Evolutionary conservation across 2,329 filamentous ascomycete species (phyloP), one percentile per base, ranked within the genome.

Genomic region (Calonectria leucothoes): DNA sequence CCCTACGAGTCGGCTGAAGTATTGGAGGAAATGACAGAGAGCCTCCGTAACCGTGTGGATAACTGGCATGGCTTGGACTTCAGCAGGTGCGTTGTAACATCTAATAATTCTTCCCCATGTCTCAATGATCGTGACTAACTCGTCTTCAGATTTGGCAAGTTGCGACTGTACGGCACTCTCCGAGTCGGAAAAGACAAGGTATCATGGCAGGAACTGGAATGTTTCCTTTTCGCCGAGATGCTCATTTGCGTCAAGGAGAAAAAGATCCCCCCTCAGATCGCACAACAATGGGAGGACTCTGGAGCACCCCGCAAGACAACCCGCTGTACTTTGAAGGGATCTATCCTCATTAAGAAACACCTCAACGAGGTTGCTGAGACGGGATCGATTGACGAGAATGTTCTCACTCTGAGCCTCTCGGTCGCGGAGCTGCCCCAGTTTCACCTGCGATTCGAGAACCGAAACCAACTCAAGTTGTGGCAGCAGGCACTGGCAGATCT

Each of bases 241-340:
- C 93, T 99, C 80, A 99, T 99, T 77, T 99, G 97, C 82, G 95
- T 99, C 74, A 99, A 98, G 85, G 97, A 98, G 86, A 98, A 98
- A 90, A 98, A 96, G 86, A 85, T 89, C 11, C 83, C 87, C 78
- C 88, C 48, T 3, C 82, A 84, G 29, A 68, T 80, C 80, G 74
- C 89, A 48, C 89, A 91, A 66, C 91, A 94, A 76, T 96, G 94
- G 90, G 93, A 92, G 65, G 91, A 91, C 67, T 86, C 86, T 23
- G 87, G 88, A 6, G 82, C 88, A 1, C 89, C 89, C 27, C 89
- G 90, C 70, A 96, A 93, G 83, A 88, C 90, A 12, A 92, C 92
- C 4, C 92, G 94, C 76, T 98, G 94, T 87, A 98, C 96, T 0
- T 88, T 99, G 51, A 99, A 99, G 86, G 97, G 97, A 23, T 98